phyloP scores from a whole-genome alignment of 75 land plant genomes.

The Pinus tabuliformis region DNA sequence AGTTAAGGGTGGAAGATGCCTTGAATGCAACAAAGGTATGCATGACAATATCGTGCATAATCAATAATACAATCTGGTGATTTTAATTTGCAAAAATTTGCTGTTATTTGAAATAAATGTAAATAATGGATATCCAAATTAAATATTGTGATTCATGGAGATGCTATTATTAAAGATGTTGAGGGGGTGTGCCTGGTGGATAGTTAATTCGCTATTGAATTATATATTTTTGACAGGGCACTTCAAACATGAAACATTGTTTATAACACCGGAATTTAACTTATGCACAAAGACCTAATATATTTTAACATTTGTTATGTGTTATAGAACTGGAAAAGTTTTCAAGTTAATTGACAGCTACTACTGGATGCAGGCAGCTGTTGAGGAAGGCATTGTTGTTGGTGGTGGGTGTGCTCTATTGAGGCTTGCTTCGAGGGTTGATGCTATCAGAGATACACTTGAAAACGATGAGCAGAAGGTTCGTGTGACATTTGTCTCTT shows the following conservation, averaged over 20 bases:
- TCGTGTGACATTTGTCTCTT: background rate
- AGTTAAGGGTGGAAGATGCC: conserved; percentile 91
- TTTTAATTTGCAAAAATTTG: background rate
- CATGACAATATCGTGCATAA: background rate
- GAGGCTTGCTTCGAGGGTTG: conserved; percentile 76
- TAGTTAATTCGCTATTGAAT: too few relatives aligned
- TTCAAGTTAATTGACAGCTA: background rate
- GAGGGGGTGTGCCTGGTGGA: background rate
- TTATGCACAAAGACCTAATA: background rate
- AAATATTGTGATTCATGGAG: background rate
- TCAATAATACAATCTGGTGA: background rate
- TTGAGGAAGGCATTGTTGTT: conserved; percentile 94
- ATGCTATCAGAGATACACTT: conserved; percentile 59
- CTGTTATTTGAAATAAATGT: background rate
- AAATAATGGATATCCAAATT: background rate
- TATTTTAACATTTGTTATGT: background rate
- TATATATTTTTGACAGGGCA: too few relatives aligned
- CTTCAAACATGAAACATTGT: background rate
- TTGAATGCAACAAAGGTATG: conserved; percentile 90
- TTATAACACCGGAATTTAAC: background rate
- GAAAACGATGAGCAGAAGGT: conserved; percentile 93
- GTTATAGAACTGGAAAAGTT: background rate
- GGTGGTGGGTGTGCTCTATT: conserved; percentile 86
- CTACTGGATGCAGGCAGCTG: conserved; percentile 63
- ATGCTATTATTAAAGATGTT: background rate